These are phyloP conservation scores for Penicillium sp. DNA, from an alignment of 2,329 filamentous ascomycete species.

Conservation along the genomic window DNA sequence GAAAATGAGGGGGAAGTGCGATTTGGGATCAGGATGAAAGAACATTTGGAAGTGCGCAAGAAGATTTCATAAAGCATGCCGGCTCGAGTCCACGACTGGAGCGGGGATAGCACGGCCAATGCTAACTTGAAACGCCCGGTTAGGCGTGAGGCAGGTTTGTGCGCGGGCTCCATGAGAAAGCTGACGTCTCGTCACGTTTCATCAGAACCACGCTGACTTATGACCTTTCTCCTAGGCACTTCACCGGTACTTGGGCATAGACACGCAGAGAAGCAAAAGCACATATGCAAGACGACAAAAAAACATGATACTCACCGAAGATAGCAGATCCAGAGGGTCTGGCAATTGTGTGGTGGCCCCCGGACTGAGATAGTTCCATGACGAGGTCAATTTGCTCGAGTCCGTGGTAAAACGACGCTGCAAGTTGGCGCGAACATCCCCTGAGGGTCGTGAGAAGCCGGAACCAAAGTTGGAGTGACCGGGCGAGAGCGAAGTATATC, in stretches of 20 bases:
- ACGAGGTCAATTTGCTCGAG: constrained; percentile 74
- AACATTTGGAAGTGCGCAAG: background rate
- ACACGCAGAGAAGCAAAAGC: background rate
- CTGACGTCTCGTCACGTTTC: background rate
- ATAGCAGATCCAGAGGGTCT: constrained; percentile 58
- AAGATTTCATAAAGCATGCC: background rate
- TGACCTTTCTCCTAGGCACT: background rate
- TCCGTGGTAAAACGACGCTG: constrained; percentile 95
- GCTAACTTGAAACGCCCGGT: background rate
- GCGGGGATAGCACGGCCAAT: background rate
- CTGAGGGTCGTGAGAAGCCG: constrained; percentile 58
- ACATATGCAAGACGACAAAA: constrained; percentile 6
- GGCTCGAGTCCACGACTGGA: background rate
- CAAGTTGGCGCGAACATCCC: constrained; percentile 75
- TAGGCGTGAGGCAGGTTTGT: background rate
- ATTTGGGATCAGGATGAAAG: background rate
- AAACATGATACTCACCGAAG: constrained; percentile 52
- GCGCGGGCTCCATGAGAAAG: background rate
- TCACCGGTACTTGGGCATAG: background rate
- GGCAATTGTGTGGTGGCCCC: constrained; percentile 57
- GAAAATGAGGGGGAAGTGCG: background rate
- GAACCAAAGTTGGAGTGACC: constrained; percentile 66
- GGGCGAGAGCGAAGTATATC: constrained; percentile 73
- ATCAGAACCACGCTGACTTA: background rate
- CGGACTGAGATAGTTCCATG: constrained; percentile 67